Conservation (phyloP, 192 early-diverging fungal genomes). For the Backusella macrospora region DNA sequence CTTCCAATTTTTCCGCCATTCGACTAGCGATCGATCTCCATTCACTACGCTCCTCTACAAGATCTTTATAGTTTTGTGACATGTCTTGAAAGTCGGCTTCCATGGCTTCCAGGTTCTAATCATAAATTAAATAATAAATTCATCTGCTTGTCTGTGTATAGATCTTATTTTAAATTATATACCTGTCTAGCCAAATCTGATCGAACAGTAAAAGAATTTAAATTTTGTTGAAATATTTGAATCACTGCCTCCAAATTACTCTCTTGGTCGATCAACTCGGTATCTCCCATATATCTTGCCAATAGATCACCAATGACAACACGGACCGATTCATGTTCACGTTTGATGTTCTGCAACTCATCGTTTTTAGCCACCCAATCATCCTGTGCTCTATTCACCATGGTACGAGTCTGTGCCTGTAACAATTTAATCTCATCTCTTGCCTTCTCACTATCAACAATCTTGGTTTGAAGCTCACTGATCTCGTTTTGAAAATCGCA, state of each 20-base stretch:
- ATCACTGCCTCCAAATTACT: neutral
- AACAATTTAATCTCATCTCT: slow-evolving; percentile 34
- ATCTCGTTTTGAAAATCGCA: neutral
- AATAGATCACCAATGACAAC: neutral
- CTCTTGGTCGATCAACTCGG: neutral
- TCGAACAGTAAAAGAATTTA: neutral
- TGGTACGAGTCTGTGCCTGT: slow-evolving; percentile 30
- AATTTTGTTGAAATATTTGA: neutral
- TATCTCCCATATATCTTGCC: neutral
- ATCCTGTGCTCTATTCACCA: slow-evolving; percentile 32
- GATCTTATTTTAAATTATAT: neutral
- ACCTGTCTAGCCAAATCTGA: neutral
- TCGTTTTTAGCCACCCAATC: slow-evolving; percentile 41
- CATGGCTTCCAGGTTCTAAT: slow-evolving; percentile 1
- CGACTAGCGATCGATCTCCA: slow-evolving; percentile 18
- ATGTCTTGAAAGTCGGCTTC: slow-evolving; percentile 12
- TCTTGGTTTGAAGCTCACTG: slow-evolving; percentile 13
- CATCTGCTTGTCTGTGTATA: neutral
- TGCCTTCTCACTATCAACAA: slow-evolving; percentile 31
- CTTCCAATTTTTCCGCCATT: slow-evolving; percentile 36
- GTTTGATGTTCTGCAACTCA: slow-evolving; percentile 23
- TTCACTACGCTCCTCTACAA: slow-evolving; percentile 22
- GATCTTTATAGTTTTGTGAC: slow-evolving; percentile 11
- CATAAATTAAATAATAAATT: neutral
- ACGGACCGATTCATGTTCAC: neutral